These are phyloP conservation scores for Aspergillus ostianus DNA, from an alignment of 495 filamentous ascomycete species.

Conservation along the genomic window DNA sequence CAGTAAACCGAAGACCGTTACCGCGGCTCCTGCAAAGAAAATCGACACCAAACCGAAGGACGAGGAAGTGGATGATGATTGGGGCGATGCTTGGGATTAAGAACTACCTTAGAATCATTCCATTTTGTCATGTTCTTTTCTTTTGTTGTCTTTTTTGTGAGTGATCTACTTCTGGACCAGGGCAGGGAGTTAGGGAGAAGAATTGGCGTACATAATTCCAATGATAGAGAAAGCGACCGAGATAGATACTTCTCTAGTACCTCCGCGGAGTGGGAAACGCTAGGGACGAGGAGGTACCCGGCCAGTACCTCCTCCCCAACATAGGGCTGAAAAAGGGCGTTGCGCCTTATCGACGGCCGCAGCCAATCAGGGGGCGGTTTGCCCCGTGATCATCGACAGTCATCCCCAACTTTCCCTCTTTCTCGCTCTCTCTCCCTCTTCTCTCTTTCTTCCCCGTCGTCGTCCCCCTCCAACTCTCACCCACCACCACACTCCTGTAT, in stretches of 20 bases:
- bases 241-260: neutral
- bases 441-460: neutral
- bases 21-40: constrained; percentile 36
- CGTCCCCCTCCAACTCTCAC: neutral
- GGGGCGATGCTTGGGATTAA: constrained; percentile 58
- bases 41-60: constrained; percentile 53
- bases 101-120: neutral
- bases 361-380: neutral
- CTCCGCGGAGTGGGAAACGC: neutral
- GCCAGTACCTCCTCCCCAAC: neutral
- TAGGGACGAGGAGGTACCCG: neutral
- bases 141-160: neutral
- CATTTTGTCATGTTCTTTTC: neutral
- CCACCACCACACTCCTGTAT: neutral
- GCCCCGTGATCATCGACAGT: constrained; percentile 13
- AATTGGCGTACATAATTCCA: neutral
- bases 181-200: neutral
- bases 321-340: neutral
- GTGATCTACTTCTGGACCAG: neutral
- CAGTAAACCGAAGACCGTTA: constrained; percentile 37
- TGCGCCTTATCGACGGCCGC: too few species aligned
- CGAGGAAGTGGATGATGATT: constrained; percentile 49
- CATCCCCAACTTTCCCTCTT: neutral
- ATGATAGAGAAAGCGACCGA: neutral
- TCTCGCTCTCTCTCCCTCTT: neutral